phyloP scores from a whole-genome alignment of 2,329 filamentous ascomycete species.

The Penicillium digitatum region DNA sequence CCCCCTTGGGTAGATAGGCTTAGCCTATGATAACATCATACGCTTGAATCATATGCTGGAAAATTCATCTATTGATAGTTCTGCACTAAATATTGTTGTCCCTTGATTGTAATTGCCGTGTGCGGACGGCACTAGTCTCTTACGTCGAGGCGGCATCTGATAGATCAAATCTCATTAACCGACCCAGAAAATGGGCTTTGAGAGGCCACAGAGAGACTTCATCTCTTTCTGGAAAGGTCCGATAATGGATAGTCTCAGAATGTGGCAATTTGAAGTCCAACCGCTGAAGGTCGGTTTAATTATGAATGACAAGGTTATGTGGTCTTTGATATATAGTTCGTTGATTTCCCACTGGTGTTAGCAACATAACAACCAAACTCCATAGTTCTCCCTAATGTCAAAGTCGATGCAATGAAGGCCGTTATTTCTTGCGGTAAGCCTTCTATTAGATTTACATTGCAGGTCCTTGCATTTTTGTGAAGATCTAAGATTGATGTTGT shows the following conservation, averaged over 20 bases:
- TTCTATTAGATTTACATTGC: neutral
- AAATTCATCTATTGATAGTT: neutral
- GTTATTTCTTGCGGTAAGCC: neutral
- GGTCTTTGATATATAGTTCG: neutral
- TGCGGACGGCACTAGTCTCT: neutral
- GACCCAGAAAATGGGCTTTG: neutral
- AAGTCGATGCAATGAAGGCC: neutral
- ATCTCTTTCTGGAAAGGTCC: neutral
- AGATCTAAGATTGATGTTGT: neutral
- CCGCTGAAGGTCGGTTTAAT: neutral
- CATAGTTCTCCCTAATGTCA: neutral
- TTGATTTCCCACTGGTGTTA: neutral
- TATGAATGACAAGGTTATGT: no score
- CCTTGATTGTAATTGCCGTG: conserved; percentile 6
- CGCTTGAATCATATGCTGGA: conserved; percentile 5
- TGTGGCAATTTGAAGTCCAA: neutral
- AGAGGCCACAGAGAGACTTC: neutral
- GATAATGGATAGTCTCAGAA: neutral
- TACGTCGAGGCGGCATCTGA: neutral
- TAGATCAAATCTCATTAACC: neutral
- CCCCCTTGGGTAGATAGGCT: neutral
- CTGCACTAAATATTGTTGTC: conserved; percentile 1
- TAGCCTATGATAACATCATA: neutral
- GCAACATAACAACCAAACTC: neutral
- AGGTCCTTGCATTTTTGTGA: neutral